A percentile compares a stretch with the other conserved stretches of the same genome.
These are phyloP conservation scores for Fusarium sp. DNA, from an alignment of 2,329 filamentous ascomycete genomes.

Conservation along the genomic window DNA sequence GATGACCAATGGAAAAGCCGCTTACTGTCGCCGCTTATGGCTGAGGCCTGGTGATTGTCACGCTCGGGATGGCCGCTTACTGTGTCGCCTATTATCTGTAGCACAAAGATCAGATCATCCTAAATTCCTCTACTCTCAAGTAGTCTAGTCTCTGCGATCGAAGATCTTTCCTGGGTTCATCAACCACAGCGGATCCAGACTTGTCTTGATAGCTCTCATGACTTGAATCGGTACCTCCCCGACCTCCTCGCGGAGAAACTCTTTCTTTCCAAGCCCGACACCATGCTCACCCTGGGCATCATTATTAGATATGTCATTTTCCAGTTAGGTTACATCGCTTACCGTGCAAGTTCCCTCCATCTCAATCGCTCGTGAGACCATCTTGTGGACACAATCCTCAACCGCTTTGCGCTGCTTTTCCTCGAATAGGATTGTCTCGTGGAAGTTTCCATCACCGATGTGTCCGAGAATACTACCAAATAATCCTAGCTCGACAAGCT, in stretches of 20 bases:
- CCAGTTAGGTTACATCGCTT: neutral
- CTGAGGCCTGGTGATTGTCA: neutral
- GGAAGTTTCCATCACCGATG: conserved; percentile 94
- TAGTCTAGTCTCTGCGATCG: neutral
- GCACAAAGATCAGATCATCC: accelerated
- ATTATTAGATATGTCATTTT: accelerated
- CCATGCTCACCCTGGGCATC: conserved; percentile 74
- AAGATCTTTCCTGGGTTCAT: conserved; percentile 89
- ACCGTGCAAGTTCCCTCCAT: conserved; percentile 91
- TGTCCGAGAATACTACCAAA: conserved; percentile 91
- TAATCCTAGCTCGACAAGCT: conserved; percentile 84
- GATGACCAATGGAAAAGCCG: neutral
- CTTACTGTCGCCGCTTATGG: neutral
- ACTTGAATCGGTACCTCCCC: conserved; percentile 81
- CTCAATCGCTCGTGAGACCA: conserved; percentile 88
- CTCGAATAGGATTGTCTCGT: conserved; percentile 91
- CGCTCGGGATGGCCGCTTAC: neutral
- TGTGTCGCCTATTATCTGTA: neutral
- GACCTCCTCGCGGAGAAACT: conserved; percentile 79
- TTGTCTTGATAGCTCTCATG: conserved; percentile 83
- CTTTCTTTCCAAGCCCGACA: conserved; percentile 87
- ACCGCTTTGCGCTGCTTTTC: conserved; percentile 78
- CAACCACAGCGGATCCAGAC: conserved; percentile 85
- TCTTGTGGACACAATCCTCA: conserved; percentile 83
- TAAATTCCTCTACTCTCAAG: accelerated